Evolutionary conservation across 495 filamentous ascomycete genomes (phyloP), one percentile per base, ranked within the genome.

Genomic region (Corynascus novoguineensis): DNA sequence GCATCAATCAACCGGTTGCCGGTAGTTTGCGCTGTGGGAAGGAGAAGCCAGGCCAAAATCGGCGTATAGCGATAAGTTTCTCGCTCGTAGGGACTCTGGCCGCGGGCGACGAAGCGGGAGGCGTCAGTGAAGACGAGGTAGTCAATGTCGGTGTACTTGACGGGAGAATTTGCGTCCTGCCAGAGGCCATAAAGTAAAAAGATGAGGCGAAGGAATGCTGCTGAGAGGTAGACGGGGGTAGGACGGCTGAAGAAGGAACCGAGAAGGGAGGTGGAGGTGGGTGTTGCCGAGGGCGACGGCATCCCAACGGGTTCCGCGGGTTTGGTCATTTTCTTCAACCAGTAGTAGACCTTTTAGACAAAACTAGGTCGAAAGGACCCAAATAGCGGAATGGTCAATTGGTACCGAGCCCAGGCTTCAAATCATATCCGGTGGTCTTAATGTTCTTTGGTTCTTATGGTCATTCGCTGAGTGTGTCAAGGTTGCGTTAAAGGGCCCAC

Each of bases 61-160:
- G 93, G 93, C 29, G 93, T 97, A 74, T 98, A 98, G 53, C 93
- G 88, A 72, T 98, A 98, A 0, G 93, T 98, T 64, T 93, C 93
- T 31, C 93, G 81, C 22, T 78, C 73, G 69, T 98, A 98, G 0
- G 93, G 93, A 2, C 88, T 88, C 34, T 66, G 58, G 5, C 72
- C 68, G 3, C 63, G 68, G 2, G 87, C 77, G 40, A 89, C 79
- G 68, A 86, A 92, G 58, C 87, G 88, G 8, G 95, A 82, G 10
- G 93, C 93, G 68, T 96, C 91, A n/a, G 95, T 97, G 78, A 98
- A 98, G 58, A 98, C 93, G 63, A 88, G 84, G 77, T 98, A 98
- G 80, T 98, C 93, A 66, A 98, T 96, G 72, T 98, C 93, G 51
- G 95, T 98, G 78, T 97, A 98, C 72, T 96, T 96, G 63, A 98